Conservation (phyloP, 148 eudicot genomes). For the Camellia granthamiana region DNA sequence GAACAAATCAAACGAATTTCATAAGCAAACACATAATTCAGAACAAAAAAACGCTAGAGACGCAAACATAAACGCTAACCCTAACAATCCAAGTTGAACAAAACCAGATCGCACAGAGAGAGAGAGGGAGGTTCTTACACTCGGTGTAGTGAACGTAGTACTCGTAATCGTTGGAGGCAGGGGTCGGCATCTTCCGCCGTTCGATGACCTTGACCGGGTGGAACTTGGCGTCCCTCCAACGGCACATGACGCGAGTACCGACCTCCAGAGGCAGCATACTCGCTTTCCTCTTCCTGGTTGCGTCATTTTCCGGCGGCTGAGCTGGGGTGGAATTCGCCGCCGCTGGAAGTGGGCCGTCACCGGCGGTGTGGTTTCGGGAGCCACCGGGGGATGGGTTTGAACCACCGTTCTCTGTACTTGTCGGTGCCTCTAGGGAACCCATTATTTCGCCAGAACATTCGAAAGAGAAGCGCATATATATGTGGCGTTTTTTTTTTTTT, state of each 20-base stretch:
- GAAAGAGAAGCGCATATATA: too few relatives aligned
- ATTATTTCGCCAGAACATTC: too few relatives aligned
- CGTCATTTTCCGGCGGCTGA: conserved; percentile 24
- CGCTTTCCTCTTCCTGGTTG: conserved; percentile 31
- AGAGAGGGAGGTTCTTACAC: conserved; percentile 39
- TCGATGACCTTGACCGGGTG: conserved; percentile 94
- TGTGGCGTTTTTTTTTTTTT: too few relatives aligned
- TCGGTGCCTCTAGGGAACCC: too few relatives aligned
- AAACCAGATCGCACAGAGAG: not conserved
- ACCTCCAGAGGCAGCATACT: conserved; percentile 64
- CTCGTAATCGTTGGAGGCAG: conserved; percentile 68
- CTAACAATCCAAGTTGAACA: not conserved
- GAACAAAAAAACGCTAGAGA: too few relatives aligned
- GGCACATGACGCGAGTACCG: conserved; percentile 80
- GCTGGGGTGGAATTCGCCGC: conserved; percentile 10
- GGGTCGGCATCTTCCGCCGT: conserved; percentile 47
- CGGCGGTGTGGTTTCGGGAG: conserved; percentile 6
- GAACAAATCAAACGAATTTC: too few relatives aligned
- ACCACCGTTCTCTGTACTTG: too few relatives aligned
- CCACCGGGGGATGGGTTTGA: too few relatives aligned
- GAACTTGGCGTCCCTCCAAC: conserved; percentile 80
- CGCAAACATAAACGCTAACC: not conserved
- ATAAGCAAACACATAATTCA: too few relatives aligned
- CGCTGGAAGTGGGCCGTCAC: conserved; percentile 22
- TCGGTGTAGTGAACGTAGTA: conserved; percentile 96